phyloP scores from a whole-genome alignment of 106 monocot species.

The Narthecium ossifragum region DNA sequence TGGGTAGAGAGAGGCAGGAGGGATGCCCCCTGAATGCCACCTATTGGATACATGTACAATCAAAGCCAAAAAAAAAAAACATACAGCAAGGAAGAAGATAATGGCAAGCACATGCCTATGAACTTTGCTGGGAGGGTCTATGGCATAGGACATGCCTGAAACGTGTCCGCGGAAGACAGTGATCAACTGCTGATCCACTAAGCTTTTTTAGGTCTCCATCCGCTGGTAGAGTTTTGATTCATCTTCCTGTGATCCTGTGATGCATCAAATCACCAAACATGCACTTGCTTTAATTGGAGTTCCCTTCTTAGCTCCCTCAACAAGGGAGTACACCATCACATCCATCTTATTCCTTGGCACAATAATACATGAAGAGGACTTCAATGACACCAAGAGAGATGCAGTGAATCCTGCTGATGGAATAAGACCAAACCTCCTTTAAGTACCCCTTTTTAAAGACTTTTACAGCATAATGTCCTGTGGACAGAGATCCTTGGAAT shows the following conservation, averaged over 20 bases:
- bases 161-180: no score
- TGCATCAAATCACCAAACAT: background rate
- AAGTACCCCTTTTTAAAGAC: no score
- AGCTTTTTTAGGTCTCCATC: no score
- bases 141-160: conserved; percentile 2
- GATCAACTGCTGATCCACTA: no score
- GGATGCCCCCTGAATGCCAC: no score
- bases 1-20: no score
- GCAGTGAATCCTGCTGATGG: background rate
- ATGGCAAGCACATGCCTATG: conserved; percentile 1
- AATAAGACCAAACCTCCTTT: conserved; percentile 9
- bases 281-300: background rate
- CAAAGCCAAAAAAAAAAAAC: no score
- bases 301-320: conserved; percentile 2
- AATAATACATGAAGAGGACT: background rate
- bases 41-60: no score
- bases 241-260: background rate
- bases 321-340: background rate
- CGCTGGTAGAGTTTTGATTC: background rate
- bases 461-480: no score
- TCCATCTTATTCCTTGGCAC: background rate
- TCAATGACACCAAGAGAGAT: no score
- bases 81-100: conserved; percentile 10
- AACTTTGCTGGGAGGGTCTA: conserved; percentile 5
- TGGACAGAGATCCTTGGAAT: no score